These are phyloP conservation scores for Globisporangium paddicum DNA, from an alignment of 352 stramenopile genomes.

Conservation along the genomic window DNA sequence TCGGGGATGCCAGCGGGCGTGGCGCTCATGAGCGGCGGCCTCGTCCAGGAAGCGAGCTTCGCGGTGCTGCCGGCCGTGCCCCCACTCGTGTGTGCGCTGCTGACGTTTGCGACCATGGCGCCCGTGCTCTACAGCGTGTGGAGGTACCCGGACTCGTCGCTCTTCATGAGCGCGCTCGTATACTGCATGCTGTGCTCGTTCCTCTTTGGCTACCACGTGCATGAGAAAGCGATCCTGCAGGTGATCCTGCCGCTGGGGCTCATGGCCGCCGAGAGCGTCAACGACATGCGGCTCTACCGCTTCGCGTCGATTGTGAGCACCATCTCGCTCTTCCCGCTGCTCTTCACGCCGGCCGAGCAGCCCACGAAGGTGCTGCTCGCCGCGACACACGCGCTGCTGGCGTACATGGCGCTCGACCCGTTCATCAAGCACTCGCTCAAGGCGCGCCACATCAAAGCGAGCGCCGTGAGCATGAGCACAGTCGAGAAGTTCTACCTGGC, in stretches of 20 bases:
- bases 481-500: constrained; percentile 57
- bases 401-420: constrained; percentile 55
- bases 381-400: constrained; percentile 48
- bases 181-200: constrained; percentile 95
- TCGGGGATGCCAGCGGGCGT: constrained; percentile 23
- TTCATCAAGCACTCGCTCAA: constrained; percentile 72
- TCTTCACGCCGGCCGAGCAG: constrained; percentile 81
- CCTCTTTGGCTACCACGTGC: constrained; percentile 98
- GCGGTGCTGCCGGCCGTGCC: constrained; percentile 64
- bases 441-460: constrained; percentile 60
- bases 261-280: constrained; percentile 67
- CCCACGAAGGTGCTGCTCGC: constrained; percentile 73
- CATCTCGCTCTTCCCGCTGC: constrained; percentile 79
- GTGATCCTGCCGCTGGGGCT: constrained; percentile 71
- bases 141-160: constrained; percentile 69
- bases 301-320: constrained; percentile 63
- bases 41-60: constrained; percentile 79
- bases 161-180: constrained; percentile 76
- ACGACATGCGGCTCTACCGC: constrained; percentile 80
- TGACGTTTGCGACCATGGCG: constrained; percentile 78
- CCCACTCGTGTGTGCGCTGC: constrained; percentile 62
- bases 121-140: constrained; percentile 73
- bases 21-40: constrained; percentile 78
- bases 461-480: constrained; percentile 42
- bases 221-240: constrained; percentile 98